Conservation (phyloP, 2,329 filamentous ascomycete species). For the Diaporthe citri region DNA sequence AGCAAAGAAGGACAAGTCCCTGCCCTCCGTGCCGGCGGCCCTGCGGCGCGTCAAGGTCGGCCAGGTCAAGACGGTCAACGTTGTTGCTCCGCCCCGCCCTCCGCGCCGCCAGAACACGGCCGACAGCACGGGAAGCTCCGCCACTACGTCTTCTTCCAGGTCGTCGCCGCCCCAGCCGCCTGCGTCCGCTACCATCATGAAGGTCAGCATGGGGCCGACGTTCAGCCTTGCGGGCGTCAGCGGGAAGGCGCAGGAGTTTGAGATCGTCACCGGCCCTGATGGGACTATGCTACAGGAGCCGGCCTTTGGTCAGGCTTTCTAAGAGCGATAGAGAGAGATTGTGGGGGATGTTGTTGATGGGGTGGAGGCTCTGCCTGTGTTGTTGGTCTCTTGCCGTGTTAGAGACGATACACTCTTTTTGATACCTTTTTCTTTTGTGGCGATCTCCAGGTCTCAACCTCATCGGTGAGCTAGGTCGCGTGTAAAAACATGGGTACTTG, state of each 20-base stretch:
- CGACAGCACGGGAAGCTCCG: slow-evolving; percentile 10
- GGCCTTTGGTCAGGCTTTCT: slow-evolving; percentile 33
- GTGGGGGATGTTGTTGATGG: neutral
- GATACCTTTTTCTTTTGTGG: slow-evolving; percentile 33
- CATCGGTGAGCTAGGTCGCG: neutral
- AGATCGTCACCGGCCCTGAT: slow-evolving; percentile 32
- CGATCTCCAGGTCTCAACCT: neutral
- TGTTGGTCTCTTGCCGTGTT: neutral
- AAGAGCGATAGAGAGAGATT: neutral
- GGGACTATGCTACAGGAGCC: slow-evolving; percentile 27
- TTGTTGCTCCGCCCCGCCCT: slow-evolving; percentile 27
- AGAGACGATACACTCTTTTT: slow-evolving; percentile 3
- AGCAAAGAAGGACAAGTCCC: slow-evolving; percentile 5
- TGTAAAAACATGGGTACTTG: neutral
- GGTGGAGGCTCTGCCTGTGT: neutral
- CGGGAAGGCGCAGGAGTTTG: slow-evolving; percentile 40
- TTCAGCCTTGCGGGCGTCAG: slow-evolving; percentile 37
- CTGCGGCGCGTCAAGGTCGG: slow-evolving; percentile 36
- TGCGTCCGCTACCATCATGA: slow-evolving; percentile 22
- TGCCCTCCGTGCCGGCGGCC: slow-evolving; percentile 22
- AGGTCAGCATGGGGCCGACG: slow-evolving; percentile 21
- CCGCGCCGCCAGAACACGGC: slow-evolving; percentile 31
- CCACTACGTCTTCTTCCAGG: neutral
- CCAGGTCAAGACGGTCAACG: slow-evolving; percentile 39
- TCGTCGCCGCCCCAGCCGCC: slow-evolving; percentile 24